Evolutionary conservation across 352 stramenopile genomes (phyloP).

Genomic region (Plasmopara viticola): DNA sequence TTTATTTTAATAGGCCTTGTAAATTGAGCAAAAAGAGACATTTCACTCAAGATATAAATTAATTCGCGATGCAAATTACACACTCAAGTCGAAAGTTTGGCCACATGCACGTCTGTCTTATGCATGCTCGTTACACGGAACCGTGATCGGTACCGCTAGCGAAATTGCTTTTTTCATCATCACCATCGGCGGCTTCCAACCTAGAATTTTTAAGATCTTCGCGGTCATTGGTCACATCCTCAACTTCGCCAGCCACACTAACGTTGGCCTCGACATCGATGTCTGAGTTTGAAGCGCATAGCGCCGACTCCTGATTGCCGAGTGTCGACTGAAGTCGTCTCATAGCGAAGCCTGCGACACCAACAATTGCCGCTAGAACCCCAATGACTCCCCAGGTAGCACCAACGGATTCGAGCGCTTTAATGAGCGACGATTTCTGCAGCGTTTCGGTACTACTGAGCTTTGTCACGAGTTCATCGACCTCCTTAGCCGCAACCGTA

Average conservation of each 20-base stretch:
- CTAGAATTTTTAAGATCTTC: constrained; percentile 49
- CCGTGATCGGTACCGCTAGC: constrained; percentile 31
- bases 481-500: constrained; percentile 23
- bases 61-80: too few relatives aligned
- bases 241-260: constrained; percentile 13
- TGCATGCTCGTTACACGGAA: constrained; percentile 24
- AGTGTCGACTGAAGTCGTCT: constrained; percentile 21
- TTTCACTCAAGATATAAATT: too few relatives aligned
- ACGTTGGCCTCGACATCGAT: constrained; percentile 50
- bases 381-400: constrained; percentile 64
- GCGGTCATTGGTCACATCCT: constrained; percentile 26
- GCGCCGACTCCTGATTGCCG: constrained; percentile 33
- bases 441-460: constrained; percentile 27
- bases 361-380: constrained; percentile 56
- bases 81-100: too few relatives aligned
- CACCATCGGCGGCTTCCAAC: constrained; percentile 35
- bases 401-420: constrained; percentile 41
- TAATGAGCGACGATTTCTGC: constrained; percentile 32
- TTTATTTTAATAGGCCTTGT: too few relatives aligned
- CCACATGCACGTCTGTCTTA: not conserved
- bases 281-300: constrained; percentile 36
- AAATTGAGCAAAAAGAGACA: too few relatives aligned
- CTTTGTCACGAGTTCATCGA: constrained; percentile 55
- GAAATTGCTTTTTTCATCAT: constrained; percentile 51
- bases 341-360: constrained; percentile 50